phyloP scores from a whole-genome alignment of 768 basidiomycete genomes.

The Xanthoconium stramineum region DNA sequence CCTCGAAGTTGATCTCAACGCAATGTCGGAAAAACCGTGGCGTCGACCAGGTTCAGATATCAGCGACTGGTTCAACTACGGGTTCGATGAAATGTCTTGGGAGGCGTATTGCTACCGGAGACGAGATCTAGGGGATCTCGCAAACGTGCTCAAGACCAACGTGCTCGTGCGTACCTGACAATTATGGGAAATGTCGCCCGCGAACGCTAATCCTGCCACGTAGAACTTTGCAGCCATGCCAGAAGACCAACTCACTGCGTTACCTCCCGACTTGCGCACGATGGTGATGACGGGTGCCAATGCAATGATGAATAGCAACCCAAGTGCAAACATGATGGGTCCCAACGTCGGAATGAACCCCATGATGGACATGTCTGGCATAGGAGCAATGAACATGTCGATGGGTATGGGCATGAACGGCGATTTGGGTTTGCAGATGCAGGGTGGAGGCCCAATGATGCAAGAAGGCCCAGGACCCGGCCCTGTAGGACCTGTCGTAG shows the following conservation, averaged over 20 bases:
- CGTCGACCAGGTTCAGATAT: constrained; percentile 87
- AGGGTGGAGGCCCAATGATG: constrained; percentile 52
- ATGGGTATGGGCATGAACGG: constrained; percentile 61
- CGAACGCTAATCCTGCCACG: constrained; percentile 2
- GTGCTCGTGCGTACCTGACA: constrained; percentile 59
- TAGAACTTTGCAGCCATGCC: constrained; percentile 82
- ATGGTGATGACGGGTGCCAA: constrained; percentile 86
- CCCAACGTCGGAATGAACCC: constrained; percentile 49
- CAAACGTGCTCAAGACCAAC: constrained; percentile 75
- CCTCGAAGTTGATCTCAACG: constrained; percentile 76
- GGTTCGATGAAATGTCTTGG: constrained; percentile 97
- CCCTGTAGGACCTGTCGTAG: constrained; percentile 32
- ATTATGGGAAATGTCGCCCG: not conserved
- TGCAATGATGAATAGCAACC: constrained; percentile 67
- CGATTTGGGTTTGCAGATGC: constrained; percentile 59
- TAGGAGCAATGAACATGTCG: constrained; percentile 54
- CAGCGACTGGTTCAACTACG: constrained; percentile 99
- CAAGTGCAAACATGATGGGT: constrained; percentile 55
- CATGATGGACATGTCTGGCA: constrained; percentile 80
- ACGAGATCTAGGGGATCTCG: constrained; percentile 76
- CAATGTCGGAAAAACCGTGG: constrained; percentile 85
- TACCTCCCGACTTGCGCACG: constrained; percentile 78
- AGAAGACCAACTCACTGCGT: constrained; percentile 73
- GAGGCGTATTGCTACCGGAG: constrained; percentile 87
- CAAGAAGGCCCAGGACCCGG: constrained; percentile 41